Evolutionary conservation across 169 alveolate genomes (phyloP).

Genomic region (Babesia gibsoni): DNA sequence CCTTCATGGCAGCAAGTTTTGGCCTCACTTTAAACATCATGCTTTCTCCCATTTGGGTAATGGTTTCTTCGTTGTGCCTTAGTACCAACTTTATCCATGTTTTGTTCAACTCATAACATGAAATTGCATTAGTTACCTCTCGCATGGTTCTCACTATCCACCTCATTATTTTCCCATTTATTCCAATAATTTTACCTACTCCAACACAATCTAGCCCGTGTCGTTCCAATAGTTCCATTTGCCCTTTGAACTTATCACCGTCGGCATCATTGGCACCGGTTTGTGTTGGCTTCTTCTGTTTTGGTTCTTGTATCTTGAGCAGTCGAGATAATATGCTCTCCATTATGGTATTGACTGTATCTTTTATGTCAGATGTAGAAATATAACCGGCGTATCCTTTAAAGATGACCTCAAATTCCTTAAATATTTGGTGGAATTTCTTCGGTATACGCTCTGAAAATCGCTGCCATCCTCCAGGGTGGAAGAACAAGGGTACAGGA

Average conservation of each 20-base stretch:
- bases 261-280: neutral
- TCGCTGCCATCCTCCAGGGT: constrained; percentile 53
- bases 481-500: constrained; percentile 4
- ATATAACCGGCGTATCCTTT: constrained; percentile 22
- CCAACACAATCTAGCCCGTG: constrained; percentile 48
- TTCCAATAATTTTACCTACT: constrained; percentile 16
- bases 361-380: neutral
- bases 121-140: constrained; percentile 53
- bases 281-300: neutral
- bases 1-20: constrained; percentile 11
- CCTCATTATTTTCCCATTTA: constrained; percentile 45
- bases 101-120: constrained; percentile 41
- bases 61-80: constrained; percentile 37
- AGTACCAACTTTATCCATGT: constrained; percentile 41
- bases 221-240: neutral
- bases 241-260: neutral
- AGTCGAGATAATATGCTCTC: constrained; percentile 15
- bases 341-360: constrained; percentile 1
- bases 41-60: constrained; percentile 5
- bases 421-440: constrained; percentile 24
- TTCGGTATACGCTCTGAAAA: constrained; percentile 41
- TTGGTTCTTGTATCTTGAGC: constrained; percentile 23
- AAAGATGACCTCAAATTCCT: constrained; percentile 33
- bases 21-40: constrained; percentile 10
- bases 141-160: constrained; percentile 52